phyloP scores from a whole-genome alignment of 352 stramenopile genomes.

The Pythium apleroticum region DNA sequence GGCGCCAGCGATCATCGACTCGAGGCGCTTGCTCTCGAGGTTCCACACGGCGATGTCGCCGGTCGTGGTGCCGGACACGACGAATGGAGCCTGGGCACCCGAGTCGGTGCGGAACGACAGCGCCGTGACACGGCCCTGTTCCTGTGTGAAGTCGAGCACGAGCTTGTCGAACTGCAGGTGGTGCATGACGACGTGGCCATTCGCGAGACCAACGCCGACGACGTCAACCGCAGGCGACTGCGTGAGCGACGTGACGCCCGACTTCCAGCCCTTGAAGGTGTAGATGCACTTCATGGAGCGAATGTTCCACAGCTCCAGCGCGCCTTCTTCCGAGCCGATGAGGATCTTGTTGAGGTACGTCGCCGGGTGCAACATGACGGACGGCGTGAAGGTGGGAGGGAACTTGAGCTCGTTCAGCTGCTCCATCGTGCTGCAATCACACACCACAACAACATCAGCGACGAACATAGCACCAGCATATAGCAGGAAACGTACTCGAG shows the following conservation, averaged over 20 bases:
- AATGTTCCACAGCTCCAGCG: constrained; percentile 91
- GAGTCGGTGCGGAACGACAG: constrained; percentile 90
- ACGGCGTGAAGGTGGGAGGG: constrained; percentile 55
- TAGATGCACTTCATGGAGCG: constrained; percentile 89
- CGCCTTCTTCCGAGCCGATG: constrained; percentile 80
- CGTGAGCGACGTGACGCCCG: constrained; percentile 70
- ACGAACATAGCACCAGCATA: constrained; percentile 8
- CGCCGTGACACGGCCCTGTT: constrained; percentile 79
- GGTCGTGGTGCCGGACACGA: constrained; percentile 65
- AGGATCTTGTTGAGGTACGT: constrained; percentile 96
- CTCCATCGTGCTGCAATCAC: constrained; percentile 47
- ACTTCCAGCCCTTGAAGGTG: constrained; percentile 74
- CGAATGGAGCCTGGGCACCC: constrained; percentile 49
- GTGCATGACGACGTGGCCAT: constrained; percentile 83
- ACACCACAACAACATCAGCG: constrained; percentile 12
- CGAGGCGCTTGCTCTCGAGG: constrained; percentile 83
- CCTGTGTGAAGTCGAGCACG: constrained; percentile 79
- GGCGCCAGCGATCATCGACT: constrained; percentile 73
- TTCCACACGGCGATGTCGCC: constrained; percentile 92
- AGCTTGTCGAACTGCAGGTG: constrained; percentile 85
- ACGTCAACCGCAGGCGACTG: constrained; percentile 90
- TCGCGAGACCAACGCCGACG: constrained; percentile 79
- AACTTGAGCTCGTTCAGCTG: constrained; percentile 60
- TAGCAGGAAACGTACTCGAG: constrained; percentile 36
- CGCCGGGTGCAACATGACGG: constrained; percentile 84